Evolutionary conservation across 2,329 filamentous ascomycete genomes (phyloP), one percentile per base, ranked within the genome.

Genomic region (Ramichloridium luteum): DNA sequence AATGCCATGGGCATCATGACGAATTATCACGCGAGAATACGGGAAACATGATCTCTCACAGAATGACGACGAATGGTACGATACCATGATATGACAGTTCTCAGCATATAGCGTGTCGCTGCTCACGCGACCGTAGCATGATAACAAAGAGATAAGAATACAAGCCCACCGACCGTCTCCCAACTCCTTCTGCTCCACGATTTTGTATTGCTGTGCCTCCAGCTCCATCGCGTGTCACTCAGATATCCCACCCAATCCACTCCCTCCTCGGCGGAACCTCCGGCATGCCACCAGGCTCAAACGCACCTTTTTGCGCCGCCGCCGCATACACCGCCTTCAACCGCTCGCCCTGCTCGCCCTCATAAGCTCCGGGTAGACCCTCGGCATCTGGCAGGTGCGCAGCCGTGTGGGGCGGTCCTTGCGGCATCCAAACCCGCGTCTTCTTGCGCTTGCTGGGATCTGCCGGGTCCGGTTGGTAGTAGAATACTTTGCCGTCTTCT

Each of bases 201-300:
- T n/a, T n/a, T n/a, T n/a, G n/a, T n/a, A n/a, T n/a, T n/a, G n/a
- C n/a, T n/a, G n/a, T n/a, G n/a, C n/a, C n/a, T n/a, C n/a, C n/a
- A n/a, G n/a, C n/a, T n/a, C n/a, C n/a, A n/a, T n/a, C n/a, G n/a
- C n/a, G n/a, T n/a, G n/a, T n/a, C n/a, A n/a, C n/a, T 34, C 28
- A 48, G 16, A 46, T 30, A 30, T 54, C 50, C 31, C 38, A 53
- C 6, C 43, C 74, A 76, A 54, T 38, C 65, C 76, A 88, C 49
- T 88, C 83, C 39, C 74, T 67, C 56, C 76, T 77, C 0, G 86
- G 86, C 13, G 86, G 82, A 27, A 84, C 60, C 45, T 79, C 67
- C 0, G 86, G 86, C 60, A 93, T 79, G 5, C 75, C 47, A 0
- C 77, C 78, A 20, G 74, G 73, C 25, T 70, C 65, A 54, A 93